Conservation (phyloP, 495 filamentous ascomycete species). For the Trichoderma orchidacearum region DNA sequence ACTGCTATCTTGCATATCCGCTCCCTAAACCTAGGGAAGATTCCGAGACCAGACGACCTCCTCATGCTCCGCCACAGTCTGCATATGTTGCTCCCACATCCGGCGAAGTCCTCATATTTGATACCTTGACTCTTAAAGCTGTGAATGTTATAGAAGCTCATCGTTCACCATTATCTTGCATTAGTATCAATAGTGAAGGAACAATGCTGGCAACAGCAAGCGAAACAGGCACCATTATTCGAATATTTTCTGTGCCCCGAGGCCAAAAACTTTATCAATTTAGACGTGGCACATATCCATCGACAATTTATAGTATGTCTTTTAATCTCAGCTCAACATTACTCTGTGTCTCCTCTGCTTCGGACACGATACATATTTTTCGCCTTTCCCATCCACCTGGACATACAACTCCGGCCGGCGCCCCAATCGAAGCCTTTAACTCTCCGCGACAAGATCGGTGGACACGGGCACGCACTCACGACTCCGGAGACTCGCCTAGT, state of each 20-base stretch:
- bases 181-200: slow-evolving; percentile 82
- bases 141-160: slow-evolving; percentile 93
- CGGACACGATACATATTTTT: slow-evolving; percentile 96
- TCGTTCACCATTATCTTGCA: slow-evolving; percentile 77
- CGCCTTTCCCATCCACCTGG: slow-evolving; percentile 40
- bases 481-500: slow-evolving; percentile 32
- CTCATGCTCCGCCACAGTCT: slow-evolving; percentile 71
- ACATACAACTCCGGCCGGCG: slow-evolving; percentile 9
- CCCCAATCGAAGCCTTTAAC: slow-evolving; percentile 9
- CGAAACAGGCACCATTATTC: slow-evolving; percentile 93
- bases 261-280: slow-evolving; percentile 93
- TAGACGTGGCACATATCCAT: slow-evolving; percentile 83
- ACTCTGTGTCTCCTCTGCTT: slow-evolving; percentile 87
- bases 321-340: slow-evolving; percentile 91
- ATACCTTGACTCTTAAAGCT: slow-evolving; percentile 72
- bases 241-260: slow-evolving; percentile 80
- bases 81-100: slow-evolving; percentile 66
- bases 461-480: slow-evolving; percentile 31
- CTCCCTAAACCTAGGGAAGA: slow-evolving; percentile 64
- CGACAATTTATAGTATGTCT: slow-evolving; percentile 96
- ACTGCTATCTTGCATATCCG: slow-evolving; percentile 88
- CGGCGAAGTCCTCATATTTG: slow-evolving; percentile 88
- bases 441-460: slow-evolving; percentile 31
- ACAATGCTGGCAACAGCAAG: slow-evolving; percentile 91
- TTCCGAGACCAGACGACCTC: slow-evolving; percentile 45